Evolutionary conservation across 345 rosid species (phyloP).

Genomic region (Psidium friedrichsthalianum): DNA sequence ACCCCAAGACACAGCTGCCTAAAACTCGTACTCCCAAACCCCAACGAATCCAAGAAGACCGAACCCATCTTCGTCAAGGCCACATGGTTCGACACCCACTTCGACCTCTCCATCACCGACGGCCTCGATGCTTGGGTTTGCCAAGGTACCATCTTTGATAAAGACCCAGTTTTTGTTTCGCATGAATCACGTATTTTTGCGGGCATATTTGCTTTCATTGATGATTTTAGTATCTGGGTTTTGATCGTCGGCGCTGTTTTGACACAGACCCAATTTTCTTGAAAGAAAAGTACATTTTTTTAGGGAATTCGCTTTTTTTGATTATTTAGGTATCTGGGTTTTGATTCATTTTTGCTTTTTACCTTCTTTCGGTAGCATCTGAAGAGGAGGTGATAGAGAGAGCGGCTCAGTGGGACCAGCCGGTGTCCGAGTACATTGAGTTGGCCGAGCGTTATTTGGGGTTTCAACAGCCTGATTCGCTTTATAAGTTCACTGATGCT

Average conservation of each 20-base stretch:
- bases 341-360: not conserved
- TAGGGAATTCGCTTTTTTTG: not conserved
- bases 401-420: slow-evolving; percentile 86
- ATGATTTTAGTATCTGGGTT: not conserved
- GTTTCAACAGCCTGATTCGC: slow-evolving; percentile 61
- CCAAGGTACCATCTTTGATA: slow-evolving; percentile 20
- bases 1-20: slow-evolving; percentile 56
- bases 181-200: not conserved
- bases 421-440: slow-evolving; percentile 49
- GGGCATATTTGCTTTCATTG: not conserved
- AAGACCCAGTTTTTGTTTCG: not conserved
- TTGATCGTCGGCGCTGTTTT: not conserved
- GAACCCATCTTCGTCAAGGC: slow-evolving; percentile 65
- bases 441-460: slow-evolving; percentile 73
- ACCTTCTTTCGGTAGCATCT: slow-evolving; percentile 24
- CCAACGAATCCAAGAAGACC: slow-evolving; percentile 10
- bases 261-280: not conserved
- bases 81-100: slow-evolving; percentile 48
- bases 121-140: slow-evolving; percentile 75
- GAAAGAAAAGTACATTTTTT: not conserved
- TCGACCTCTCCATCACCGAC: slow-evolving; percentile 68
- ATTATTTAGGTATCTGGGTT: not conserved
- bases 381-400: slow-evolving; percentile 70
- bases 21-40: slow-evolving; percentile 30
- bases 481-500: slow-evolving; percentile 70